phyloP scores from a whole-genome alignment of 1,284 basidiomycete genomes.

The Trichosporon asahii region DNA sequence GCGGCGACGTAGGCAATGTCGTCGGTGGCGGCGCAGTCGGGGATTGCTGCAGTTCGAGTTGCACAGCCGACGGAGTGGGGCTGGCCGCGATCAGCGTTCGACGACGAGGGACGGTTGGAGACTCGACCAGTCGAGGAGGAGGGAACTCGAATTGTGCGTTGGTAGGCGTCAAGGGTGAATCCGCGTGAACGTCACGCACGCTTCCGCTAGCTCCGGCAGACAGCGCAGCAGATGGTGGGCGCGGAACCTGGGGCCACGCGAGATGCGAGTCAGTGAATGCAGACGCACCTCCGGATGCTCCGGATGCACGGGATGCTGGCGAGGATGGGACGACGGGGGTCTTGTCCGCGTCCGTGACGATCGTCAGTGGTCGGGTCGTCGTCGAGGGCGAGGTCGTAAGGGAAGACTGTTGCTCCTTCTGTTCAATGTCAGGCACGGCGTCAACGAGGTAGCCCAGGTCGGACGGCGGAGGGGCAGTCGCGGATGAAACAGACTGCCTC shows the following conservation, averaged over 20 bases:
- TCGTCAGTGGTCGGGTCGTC: neutral
- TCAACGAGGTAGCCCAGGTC: constrained; percentile 7
- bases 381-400: constrained; percentile 3
- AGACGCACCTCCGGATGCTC: neutral
- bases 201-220: neutral
- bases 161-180: constrained; percentile 19
- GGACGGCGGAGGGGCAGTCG: neutral
- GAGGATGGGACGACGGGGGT: constrained; percentile 9
- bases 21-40: constrained; percentile 1
- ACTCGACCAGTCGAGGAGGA: constrained; percentile 31
- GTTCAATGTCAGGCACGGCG: neutral
- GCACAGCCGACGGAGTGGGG: constrained; percentile 13
- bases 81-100: constrained; percentile 35
- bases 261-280: constrained; percentile 2
- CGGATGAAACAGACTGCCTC: neutral
- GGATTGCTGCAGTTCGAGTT: constrained; percentile 4
- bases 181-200: constrained; percentile 12
- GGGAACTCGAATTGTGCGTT: constrained; percentile 18
- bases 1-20: neutral
- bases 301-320: neutral
- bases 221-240: neutral
- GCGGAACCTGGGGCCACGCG: constrained; percentile 3
- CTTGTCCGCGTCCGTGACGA: constrained; percentile 1
- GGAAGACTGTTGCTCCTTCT: neutral
- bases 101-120: constrained; percentile 37